Evolutionary conservation across 495 filamentous ascomycete species (phyloP).

Genomic region (Melanomma pulvis-pyrius): DNA sequence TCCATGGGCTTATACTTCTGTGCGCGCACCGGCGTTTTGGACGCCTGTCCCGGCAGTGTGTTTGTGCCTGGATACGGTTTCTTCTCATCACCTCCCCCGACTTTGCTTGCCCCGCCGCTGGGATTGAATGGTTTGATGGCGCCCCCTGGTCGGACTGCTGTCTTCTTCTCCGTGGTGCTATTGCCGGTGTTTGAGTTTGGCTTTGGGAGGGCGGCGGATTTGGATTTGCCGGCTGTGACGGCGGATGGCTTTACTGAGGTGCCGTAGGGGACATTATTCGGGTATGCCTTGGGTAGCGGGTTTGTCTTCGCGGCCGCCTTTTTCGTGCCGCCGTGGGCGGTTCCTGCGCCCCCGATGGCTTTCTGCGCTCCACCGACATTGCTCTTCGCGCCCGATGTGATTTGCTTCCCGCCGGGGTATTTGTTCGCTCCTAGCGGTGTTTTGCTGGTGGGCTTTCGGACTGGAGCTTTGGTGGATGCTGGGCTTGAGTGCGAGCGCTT

Average conservation of each 20-base stretch:
- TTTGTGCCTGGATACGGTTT: conserved; percentile 31
- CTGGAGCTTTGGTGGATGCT: conserved; percentile 16
- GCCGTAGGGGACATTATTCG: conserved; percentile 5
- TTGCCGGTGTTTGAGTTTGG: background rate
- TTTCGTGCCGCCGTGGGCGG: background rate
- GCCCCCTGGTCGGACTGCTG: conserved; percentile 19
- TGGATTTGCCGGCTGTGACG: background rate
- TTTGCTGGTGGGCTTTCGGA: background rate
- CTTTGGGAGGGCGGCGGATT: background rate
- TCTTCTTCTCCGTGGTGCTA: conserved; percentile 20
- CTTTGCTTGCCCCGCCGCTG: background rate
- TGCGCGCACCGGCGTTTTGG: conserved; percentile 17
- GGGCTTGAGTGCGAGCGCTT: conserved; percentile 32
- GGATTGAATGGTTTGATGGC: conserved; percentile 15
- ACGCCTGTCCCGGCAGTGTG: conserved; percentile 21
- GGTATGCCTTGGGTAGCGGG: background rate
- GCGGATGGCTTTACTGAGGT: background rate
- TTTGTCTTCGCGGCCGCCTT: background rate
- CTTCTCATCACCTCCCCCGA: background rate
- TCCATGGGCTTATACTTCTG: conserved; percentile 21
- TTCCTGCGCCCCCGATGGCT: conserved; percentile 1
- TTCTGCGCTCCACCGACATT: conserved; percentile 13
- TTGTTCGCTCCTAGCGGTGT: conserved; percentile 20
- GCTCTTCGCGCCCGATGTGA: conserved; percentile 13
- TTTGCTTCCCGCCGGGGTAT: conserved; percentile 25